Evolutionary conservation across 2,329 filamentous ascomycete species (phyloP).

Genomic region (Lasiodiplodia hormozganensis): DNA sequence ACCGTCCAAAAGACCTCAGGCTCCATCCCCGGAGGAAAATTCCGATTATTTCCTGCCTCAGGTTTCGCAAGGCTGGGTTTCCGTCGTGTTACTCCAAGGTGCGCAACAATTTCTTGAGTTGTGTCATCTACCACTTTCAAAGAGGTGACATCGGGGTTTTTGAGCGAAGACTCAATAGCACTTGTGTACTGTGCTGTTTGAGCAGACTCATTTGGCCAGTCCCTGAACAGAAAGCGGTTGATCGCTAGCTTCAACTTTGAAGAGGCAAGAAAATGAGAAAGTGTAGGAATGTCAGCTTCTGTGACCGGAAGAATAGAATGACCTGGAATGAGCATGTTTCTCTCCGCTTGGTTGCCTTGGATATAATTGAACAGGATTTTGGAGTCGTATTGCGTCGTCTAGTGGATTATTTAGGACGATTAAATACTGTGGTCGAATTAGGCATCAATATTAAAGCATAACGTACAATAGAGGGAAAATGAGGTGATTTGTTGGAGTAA

Average conservation of each 20-base stretch:
- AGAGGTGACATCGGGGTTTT: background rate
- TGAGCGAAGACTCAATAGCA: background rate
- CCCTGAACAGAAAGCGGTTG: conserved; percentile 29
- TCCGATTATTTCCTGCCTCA: background rate
- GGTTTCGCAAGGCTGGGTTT: background rate
- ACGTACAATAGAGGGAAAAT: too few species aligned
- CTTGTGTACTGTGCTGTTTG: conserved; percentile 19
- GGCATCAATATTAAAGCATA: too few species aligned
- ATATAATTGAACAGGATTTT: too few species aligned
- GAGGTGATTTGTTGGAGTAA: too few species aligned
- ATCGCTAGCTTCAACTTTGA: conserved; percentile 29
- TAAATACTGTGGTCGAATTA: too few species aligned
- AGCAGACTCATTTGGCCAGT: conserved; percentile 29
- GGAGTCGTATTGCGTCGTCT: too few species aligned
- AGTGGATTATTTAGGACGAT: too few species aligned
- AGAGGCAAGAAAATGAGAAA: conserved; percentile 3
- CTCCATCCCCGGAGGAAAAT: background rate
- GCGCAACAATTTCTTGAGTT: background rate
- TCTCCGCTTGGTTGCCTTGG: background rate
- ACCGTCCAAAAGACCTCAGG: background rate
- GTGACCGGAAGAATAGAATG: conserved; percentile 23
- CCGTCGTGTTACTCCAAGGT: background rate
- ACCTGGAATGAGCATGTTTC: background rate
- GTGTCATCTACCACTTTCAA: background rate
- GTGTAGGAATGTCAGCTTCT: conserved; percentile 15